Percentiles rank a stretch among this genome's conserved stretches.
These are phyloP conservation scores for Fusarium agapanthi DNA, from an alignment of 2,329 filamentous ascomycete genomes.

Conservation along the genomic window DNA sequence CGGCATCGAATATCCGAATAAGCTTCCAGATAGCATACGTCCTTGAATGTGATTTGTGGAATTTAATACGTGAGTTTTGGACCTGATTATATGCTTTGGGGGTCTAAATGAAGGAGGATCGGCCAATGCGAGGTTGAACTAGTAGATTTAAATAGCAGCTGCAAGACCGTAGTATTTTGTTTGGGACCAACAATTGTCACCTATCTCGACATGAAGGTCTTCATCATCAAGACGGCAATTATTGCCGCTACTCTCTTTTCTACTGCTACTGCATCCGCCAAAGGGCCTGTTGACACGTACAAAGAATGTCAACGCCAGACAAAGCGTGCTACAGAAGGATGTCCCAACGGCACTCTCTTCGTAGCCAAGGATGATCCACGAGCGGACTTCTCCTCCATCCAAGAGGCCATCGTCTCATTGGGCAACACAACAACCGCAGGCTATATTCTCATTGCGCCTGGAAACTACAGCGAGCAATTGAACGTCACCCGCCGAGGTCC, in stretches of 20 bases:
- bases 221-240: neutral
- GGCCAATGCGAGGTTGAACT: neutral
- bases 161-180: neutral
- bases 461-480: slow-evolving; percentile 70
- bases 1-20: slow-evolving; percentile 11
- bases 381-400: slow-evolving; percentile 52
- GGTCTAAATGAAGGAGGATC: neutral
- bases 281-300: slow-evolving; percentile 28
- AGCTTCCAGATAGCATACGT: neutral
- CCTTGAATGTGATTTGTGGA: slow-evolving; percentile 15
- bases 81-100: neutral
- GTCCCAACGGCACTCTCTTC: slow-evolving; percentile 52
- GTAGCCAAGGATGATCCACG: slow-evolving; percentile 48
- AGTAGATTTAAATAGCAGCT: neutral
- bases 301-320: slow-evolving; percentile 31
- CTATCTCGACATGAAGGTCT: neutral
- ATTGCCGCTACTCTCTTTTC: neutral
- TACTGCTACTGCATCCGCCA: neutral
- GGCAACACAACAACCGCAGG: slow-evolving; percentile 41
- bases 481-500: slow-evolving; percentile 71
- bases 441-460: slow-evolving; percentile 66
- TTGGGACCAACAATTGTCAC: neutral
- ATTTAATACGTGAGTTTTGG: neutral
- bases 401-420: slow-evolving; percentile 52
- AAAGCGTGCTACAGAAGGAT: slow-evolving; percentile 43